phyloP scores from a whole-genome alignment of 1,284 basidiomycete species.

The Macrocystidia cucumis region DNA sequence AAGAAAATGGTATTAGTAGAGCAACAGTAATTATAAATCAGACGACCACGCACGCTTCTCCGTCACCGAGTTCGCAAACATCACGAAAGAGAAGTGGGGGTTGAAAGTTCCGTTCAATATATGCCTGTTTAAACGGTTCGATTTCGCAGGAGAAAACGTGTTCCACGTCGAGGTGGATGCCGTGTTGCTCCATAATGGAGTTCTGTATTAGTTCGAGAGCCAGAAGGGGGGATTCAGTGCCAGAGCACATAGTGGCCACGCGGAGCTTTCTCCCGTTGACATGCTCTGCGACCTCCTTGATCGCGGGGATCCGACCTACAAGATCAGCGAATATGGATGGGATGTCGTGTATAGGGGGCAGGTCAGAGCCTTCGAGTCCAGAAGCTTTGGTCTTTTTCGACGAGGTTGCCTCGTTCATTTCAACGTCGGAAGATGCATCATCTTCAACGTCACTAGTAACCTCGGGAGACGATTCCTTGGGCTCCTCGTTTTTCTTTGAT shows the following conservation, averaged over 20 bases:
- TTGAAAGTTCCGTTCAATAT: constrained; percentile 93
- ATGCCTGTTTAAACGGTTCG: constrained; percentile 97
- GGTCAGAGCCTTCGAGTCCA: constrained; percentile 50
- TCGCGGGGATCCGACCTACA: constrained; percentile 60
- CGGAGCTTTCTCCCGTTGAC: constrained; percentile 81
- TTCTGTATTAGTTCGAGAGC: constrained; percentile 81
- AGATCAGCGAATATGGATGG: constrained; percentile 84
- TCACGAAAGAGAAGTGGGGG: constrained; percentile 91
- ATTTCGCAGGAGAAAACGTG: constrained; percentile 98
- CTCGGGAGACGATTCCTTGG: constrained; percentile 9
- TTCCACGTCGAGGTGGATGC: constrained; percentile 64
- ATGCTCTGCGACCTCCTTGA: constrained; percentile 62
- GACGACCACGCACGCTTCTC: constrained; percentile 52
- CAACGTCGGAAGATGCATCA: constrained; percentile 29
- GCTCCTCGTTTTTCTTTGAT: constrained; percentile 18
- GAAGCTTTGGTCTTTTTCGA: constrained; percentile 29
- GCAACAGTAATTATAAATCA: constrained; percentile 1
- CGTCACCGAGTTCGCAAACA: constrained; percentile 83
- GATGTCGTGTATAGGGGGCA: constrained; percentile 82
- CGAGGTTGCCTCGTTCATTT: constrained; percentile 29
- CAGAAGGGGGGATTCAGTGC: constrained; percentile 90
- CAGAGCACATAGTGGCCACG: constrained; percentile 96
- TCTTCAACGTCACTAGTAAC: constrained; percentile 21
- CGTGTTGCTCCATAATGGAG: constrained; percentile 66
- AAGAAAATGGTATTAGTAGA: constrained; percentile 8